phyloP scores from a whole-genome alignment of 495 filamentous ascomycete genomes.

The Cercophora scortea region DNA sequence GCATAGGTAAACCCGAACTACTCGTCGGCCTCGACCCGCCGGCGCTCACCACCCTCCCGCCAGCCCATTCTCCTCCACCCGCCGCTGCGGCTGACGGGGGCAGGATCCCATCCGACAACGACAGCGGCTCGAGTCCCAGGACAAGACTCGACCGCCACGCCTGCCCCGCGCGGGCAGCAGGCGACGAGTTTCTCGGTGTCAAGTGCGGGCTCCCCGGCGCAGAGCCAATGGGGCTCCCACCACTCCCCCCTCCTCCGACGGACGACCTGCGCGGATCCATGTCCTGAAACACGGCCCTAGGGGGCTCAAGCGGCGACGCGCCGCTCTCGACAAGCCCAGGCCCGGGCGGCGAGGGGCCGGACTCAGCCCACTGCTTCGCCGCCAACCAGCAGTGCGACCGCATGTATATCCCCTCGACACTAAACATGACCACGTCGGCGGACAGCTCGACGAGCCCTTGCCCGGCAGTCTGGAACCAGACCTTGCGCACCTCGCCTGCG shows the following conservation, averaged over 20 bases:
- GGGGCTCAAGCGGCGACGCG: slow-evolving; percentile 29
- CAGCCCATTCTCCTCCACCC: neutral
- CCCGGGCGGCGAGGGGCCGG: neutral
- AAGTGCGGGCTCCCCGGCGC: slow-evolving; percentile 21
- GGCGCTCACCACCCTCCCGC: neutral
- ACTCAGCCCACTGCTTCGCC: slow-evolving; percentile 60
- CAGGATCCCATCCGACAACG: neutral
- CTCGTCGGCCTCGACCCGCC: neutral
- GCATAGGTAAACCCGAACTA: neutral
- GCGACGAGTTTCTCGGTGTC: slow-evolving; percentile 24
- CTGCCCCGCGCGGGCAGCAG: slow-evolving; percentile 14
- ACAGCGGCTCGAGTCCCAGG: slow-evolving; percentile 38
- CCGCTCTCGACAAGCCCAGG: neutral
- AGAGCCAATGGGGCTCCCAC: slow-evolving; percentile 2
- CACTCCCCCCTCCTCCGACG: too few relatives aligned
- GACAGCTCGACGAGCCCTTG: slow-evolving; percentile 68
- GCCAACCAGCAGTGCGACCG: slow-evolving; percentile 88
- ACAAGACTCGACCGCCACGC: slow-evolving; percentile 36
- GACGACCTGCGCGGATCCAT: slow-evolving; percentile 13
- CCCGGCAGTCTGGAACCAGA: slow-evolving; percentile 74
- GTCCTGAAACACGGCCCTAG: slow-evolving; percentile 23
- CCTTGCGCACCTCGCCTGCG: slow-evolving; percentile 52
- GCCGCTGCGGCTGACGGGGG: too few relatives aligned
- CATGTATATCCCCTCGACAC: slow-evolving; percentile 82
- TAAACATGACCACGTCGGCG: slow-evolving; percentile 75